Conservation (phyloP, 2,329 filamentous ascomycete genomes). For the Hypoxylon sp. region DNA sequence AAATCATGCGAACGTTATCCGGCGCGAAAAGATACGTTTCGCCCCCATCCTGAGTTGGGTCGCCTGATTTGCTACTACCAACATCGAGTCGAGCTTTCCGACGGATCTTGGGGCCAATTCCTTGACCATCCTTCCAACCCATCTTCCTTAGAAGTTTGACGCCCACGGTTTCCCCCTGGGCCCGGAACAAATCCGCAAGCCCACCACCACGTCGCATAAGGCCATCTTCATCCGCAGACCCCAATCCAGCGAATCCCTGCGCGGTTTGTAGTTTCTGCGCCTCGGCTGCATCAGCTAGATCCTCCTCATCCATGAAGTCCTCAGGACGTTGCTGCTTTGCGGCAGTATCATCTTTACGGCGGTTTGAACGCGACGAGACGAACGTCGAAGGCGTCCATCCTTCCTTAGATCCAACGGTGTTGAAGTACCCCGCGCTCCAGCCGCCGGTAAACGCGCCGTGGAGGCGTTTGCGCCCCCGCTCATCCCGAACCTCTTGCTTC, state of each 20-base stretch:
- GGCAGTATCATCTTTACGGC: constrained; percentile 73
- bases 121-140: constrained; percentile 96
- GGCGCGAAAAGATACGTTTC: constrained; percentile 85
- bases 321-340: constrained; percentile 74
- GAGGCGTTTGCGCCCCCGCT: constrained; percentile 88
- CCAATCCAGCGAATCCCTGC: constrained; percentile 81
- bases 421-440: constrained; percentile 98
- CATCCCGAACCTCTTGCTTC: constrained; percentile 98
- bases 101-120: constrained; percentile 88
- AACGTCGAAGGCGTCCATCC: constrained; percentile 96
- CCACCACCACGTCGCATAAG: constrained; percentile 62
- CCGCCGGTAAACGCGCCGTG: constrained; percentile 98
- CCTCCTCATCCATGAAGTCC: constrained; percentile 99
- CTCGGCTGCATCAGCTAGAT: constrained; percentile 88
- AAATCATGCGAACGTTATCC: constrained; percentile 79
- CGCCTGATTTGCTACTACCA: constrained; percentile 52
- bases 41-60: constrained; percentile 57
- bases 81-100: constrained; percentile 78
- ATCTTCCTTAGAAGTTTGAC: constrained; percentile 87
- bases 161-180: constrained; percentile 86
- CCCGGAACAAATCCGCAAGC: constrained; percentile 79
- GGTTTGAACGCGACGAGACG: constrained; percentile 87
- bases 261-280: constrained; percentile 80
- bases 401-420: constrained; percentile 98
- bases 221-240: constrained; percentile 71